Percentiles rank a stretch among this genome's conserved stretches.
Conservation (phyloP, 202 grass and related monocot species). For the Zizania palustris region DNA sequence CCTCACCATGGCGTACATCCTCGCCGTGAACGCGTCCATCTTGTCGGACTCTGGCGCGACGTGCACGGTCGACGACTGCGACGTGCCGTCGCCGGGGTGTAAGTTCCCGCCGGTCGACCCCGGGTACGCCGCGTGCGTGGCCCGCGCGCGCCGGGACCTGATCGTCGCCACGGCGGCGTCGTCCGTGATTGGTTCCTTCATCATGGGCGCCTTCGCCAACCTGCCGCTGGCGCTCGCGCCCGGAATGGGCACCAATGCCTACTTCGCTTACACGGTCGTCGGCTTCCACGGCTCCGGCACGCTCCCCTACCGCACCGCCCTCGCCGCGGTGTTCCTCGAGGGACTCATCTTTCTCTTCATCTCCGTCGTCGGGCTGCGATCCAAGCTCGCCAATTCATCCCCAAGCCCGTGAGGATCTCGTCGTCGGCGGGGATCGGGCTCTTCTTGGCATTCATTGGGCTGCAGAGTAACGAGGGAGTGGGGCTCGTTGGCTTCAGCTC, state of each 20-base stretch:
- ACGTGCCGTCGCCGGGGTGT: constrained; percentile 47
- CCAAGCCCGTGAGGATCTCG: constrained; percentile 68
- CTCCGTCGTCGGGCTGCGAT: constrained; percentile 60
- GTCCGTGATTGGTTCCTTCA: constrained; percentile 70
- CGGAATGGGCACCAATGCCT: constrained; percentile 90
- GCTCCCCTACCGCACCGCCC: constrained; percentile 71
- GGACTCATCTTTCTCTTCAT: constrained; percentile 77
- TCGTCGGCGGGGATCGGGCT: constrained; percentile 85
- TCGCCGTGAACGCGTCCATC: constrained; percentile 92
- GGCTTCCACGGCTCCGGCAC: constrained; percentile 84
- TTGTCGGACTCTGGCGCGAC: constrained; percentile 93
- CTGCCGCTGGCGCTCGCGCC: constrained; percentile 79
- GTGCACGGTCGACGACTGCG: constrained; percentile 69
- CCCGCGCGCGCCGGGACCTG: constrained; percentile 67
- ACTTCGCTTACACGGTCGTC: constrained; percentile 90
- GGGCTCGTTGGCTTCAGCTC: constrained; percentile 81
- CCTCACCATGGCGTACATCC: constrained; percentile 94
- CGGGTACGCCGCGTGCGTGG: constrained; percentile 71
- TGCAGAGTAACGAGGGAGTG: constrained; percentile 73
- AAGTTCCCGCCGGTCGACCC: constrained; percentile 85
- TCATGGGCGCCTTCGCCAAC: constrained; percentile 91
- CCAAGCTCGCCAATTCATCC: constrained; percentile 72
- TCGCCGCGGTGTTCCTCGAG: constrained; percentile 88
- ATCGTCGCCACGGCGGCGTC: constrained; percentile 83
- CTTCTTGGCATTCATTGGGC: constrained; percentile 77